Evolutionary conservation across 345 rosid species (phyloP).

Genomic region (Diplotaxis tenuifolia): DNA sequence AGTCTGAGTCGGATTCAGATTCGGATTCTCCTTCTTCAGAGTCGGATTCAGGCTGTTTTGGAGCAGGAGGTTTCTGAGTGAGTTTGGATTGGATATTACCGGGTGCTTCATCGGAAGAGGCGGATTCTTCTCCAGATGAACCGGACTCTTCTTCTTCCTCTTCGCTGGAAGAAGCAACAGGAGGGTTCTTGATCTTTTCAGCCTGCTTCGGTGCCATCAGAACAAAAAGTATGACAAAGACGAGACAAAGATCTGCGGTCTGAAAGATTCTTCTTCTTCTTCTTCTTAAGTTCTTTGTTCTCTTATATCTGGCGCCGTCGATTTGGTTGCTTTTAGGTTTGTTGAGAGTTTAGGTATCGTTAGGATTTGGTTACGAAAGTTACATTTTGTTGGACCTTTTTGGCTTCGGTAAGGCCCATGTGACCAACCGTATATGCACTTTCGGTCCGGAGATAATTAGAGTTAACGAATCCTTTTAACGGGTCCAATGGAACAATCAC

Average conservation of each 20-base stretch:
- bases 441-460: not conserved
- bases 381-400: too few relatives aligned
- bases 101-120: not conserved
- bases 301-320: too few relatives aligned
- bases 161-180: not conserved
- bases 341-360: not conserved
- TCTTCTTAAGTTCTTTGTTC: not conserved
- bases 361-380: not conserved
- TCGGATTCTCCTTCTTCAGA: constrained; percentile 29
- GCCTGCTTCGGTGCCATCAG: not conserved
- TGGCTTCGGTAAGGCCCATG: not conserved
- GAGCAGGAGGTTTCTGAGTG: not conserved
- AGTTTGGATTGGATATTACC: not conserved
- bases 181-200: not conserved
- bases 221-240: not conserved
- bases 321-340: not conserved
- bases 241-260: not conserved
- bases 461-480: not conserved
- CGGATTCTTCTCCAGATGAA: not conserved
- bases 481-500: not conserved
- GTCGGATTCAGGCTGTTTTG: constrained; percentile 24
- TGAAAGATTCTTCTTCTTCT: not conserved
- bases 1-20: constrained; percentile 27
- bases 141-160: not conserved
- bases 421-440: not conserved